Conservation (phyloP, 2,329 filamentous ascomycete genomes). For the Neonectria magnoliae region DNA sequence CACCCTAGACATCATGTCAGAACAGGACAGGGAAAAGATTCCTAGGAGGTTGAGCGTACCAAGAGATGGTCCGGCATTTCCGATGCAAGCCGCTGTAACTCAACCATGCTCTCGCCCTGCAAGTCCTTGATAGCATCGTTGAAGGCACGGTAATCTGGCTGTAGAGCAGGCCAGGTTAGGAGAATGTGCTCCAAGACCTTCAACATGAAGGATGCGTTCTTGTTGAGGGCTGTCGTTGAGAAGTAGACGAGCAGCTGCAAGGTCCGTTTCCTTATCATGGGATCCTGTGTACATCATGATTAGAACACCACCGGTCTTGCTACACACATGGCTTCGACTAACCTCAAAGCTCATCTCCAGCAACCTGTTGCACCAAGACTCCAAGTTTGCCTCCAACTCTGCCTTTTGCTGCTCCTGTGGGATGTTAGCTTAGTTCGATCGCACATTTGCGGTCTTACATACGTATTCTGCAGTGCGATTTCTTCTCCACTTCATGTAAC, state of each 20-base stretch:
- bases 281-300: slow-evolving; percentile 64
- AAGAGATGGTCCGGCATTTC: slow-evolving; percentile 93
- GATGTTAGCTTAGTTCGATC: slow-evolving; percentile 30
- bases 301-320: neutral
- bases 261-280: slow-evolving; percentile 82
- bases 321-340: slow-evolving; percentile 17
- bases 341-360: slow-evolving; percentile 76
- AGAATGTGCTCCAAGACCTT: slow-evolving; percentile 92
- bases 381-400: slow-evolving; percentile 70
- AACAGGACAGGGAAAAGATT: neutral
- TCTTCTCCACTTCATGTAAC: slow-evolving; percentile 81
- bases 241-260: slow-evolving; percentile 86
- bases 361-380: slow-evolving; percentile 78
- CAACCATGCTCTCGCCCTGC: slow-evolving; percentile 83
- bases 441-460: slow-evolving; percentile 16
- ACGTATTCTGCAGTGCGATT: slow-evolving; percentile 45
- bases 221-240: slow-evolving; percentile 81
- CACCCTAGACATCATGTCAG: slow-evolving; percentile 60
- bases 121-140: slow-evolving; percentile 91
- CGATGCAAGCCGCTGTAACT: slow-evolving; percentile 87
- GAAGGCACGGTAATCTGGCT: slow-evolving; percentile 76
- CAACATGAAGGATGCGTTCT: slow-evolving; percentile 82
- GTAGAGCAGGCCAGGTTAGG: slow-evolving; percentile 79
- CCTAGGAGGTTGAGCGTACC: slow-evolving; percentile 53
- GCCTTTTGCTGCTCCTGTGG: slow-evolving; percentile 61